These are phyloP conservation scores for Globisporangium parvum DNA, from an alignment of 352 stramenopile species.

Conservation along the genomic window DNA sequence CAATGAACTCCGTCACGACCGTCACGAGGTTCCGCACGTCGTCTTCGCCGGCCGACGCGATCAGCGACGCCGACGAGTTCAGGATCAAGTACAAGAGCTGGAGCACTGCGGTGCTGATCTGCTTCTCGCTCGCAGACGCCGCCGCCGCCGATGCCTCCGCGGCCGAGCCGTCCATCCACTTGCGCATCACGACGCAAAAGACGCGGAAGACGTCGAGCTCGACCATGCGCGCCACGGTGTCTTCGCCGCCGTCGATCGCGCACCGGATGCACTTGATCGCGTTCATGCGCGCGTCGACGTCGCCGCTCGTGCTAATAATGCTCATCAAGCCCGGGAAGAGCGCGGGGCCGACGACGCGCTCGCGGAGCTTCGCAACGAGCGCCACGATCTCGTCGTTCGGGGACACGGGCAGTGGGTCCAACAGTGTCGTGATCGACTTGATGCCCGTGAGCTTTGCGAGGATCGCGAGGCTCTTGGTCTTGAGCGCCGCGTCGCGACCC, in stretches of 20 bases:
- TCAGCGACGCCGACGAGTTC: slow-evolving; percentile 45
- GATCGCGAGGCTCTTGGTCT: slow-evolving; percentile 46
- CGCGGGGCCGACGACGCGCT: slow-evolving; percentile 46
- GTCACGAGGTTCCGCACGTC: slow-evolving; percentile 61
- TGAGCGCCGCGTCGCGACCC: slow-evolving; percentile 42
- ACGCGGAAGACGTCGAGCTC: slow-evolving; percentile 66
- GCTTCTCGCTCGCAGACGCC: slow-evolving; percentile 16
- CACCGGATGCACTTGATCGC: slow-evolving; percentile 69
- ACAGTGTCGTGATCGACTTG: slow-evolving; percentile 37
- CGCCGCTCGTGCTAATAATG: slow-evolving; percentile 39
- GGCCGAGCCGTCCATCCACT: slow-evolving; percentile 38
- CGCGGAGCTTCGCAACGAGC: slow-evolving; percentile 51
- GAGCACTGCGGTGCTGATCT: slow-evolving; percentile 36
- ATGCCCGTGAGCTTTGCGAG: slow-evolving; percentile 50
- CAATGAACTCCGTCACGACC: slow-evolving; percentile 66
- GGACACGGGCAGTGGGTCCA: slow-evolving; percentile 35
- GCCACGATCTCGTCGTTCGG: slow-evolving; percentile 32
- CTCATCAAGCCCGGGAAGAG: slow-evolving; percentile 65
- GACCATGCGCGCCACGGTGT: slow-evolving; percentile 52
- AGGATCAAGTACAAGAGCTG: slow-evolving; percentile 66
- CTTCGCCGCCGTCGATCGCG: slow-evolving; percentile 48
- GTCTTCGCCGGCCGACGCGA: slow-evolving; percentile 43
- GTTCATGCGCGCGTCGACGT: slow-evolving; percentile 41
- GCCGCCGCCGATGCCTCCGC: slow-evolving; percentile 16
- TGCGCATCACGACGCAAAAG: slow-evolving; percentile 53